Conservation (phyloP, 306 rosid species). For the Abrus pulchellus region DNA sequence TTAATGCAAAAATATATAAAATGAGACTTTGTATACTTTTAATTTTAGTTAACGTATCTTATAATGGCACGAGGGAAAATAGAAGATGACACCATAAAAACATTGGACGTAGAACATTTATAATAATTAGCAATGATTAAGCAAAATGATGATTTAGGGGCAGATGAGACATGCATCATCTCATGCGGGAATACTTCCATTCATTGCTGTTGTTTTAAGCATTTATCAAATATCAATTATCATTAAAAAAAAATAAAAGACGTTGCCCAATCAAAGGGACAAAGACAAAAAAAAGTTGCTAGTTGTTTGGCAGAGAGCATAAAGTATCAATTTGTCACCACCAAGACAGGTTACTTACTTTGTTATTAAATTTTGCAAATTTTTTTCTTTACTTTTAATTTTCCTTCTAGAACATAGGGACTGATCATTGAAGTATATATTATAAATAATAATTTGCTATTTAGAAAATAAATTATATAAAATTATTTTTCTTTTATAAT, state of each 20-base stretch:
- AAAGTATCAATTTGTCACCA: conserved; percentile 8
- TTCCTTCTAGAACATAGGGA: neutral
- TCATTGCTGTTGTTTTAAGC: conserved; percentile 24
- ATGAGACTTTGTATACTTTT: too few relatives aligned
- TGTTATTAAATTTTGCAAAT: neutral
- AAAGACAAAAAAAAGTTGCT: neutral
- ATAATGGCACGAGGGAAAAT: neutral
- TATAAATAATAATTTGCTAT: too few relatives aligned
- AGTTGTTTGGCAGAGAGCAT: conserved; percentile 15
- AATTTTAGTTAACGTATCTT: neutral
- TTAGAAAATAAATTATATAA: too few relatives aligned
- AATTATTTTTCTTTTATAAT: too few relatives aligned
- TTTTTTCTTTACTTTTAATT: neutral
- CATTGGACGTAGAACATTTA: neutral
- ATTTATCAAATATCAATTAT: neutral
- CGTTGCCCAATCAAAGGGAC: neutral
- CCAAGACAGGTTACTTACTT: too few relatives aligned
- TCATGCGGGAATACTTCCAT: conserved; percentile 35
- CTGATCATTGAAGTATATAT: too few relatives aligned
- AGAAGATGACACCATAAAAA: conserved; percentile 8
- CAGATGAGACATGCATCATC: conserved; percentile 32
- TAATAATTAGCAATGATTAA: neutral
- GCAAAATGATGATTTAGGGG: neutral
- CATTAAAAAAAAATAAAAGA: neutral
- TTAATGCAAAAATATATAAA: too few relatives aligned